phyloP scores from a whole-genome alignment of 1,284 basidiomycete genomes.

The Trametes pubescens region DNA sequence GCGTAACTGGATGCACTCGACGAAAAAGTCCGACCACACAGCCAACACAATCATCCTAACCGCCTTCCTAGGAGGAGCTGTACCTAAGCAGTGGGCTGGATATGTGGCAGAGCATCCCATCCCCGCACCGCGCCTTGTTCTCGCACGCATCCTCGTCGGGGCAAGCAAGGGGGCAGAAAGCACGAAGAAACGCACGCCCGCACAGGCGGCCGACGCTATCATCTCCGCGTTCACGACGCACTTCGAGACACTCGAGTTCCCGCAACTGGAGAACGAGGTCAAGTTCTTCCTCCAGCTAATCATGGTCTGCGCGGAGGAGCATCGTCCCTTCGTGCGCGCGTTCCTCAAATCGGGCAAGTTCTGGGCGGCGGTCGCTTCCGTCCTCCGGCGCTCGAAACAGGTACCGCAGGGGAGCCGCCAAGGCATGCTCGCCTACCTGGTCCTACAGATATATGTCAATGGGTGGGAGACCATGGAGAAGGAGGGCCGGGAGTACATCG shows the following conservation, averaged over 20 bases:
- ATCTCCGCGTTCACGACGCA: slow-evolving; percentile 1
- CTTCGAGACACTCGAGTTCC: background rate
- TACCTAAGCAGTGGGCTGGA: background rate
- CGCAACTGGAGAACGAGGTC: background rate
- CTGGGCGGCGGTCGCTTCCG: background rate
- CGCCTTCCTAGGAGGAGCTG: background rate
- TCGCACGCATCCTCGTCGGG: slow-evolving; percentile 15
- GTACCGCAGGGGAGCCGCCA: background rate
- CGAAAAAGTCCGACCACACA: background rate
- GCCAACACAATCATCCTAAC: slow-evolving; percentile 8
- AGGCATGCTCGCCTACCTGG: background rate
- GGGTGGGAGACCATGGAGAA: background rate
- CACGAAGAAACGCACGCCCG: slow-evolving; percentile 13
- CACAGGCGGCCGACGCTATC: slow-evolving; percentile 14
- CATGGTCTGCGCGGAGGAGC: background rate
- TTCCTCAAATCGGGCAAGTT: background rate
- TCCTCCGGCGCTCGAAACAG: background rate
- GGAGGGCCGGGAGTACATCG: background rate
- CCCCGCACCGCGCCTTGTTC: slow-evolving; percentile 3
- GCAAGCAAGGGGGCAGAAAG: slow-evolving; percentile 7
- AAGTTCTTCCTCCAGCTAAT: background rate
- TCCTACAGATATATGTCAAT: background rate
- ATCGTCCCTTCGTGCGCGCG: background rate
- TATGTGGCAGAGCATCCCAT: slow-evolving; percentile 2
- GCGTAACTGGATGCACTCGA: background rate